A percentile compares a stretch with the other conserved stretches of the same genome.
Evolutionary conservation across 2,329 filamentous ascomycete genomes (phyloP).

Genomic region (Leptographium radiaticola): DNA sequence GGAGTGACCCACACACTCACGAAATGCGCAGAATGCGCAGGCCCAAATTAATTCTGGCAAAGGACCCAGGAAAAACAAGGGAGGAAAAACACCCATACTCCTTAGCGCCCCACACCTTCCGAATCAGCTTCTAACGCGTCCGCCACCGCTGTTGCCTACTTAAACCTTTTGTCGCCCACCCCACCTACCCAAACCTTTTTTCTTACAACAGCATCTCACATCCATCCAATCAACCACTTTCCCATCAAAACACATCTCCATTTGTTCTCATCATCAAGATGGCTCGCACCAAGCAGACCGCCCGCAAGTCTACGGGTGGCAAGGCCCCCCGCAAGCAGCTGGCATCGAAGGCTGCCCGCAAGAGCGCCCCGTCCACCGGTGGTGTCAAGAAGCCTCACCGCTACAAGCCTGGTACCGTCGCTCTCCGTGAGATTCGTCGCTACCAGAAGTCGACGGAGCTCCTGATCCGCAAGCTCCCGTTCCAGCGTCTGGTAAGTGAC

Average conservation of each 20-base stretch:
- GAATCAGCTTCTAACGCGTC: constrained; percentile 24
- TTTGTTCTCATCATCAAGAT: constrained; percentile 26
- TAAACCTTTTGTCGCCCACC: constrained; percentile 29
- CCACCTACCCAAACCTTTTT: constrained; percentile 22
- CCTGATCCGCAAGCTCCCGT: constrained; percentile 91
- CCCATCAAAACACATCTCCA: constrained; percentile 17
- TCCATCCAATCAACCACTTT: constrained; percentile 15
- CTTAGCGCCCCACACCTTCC: neutral
- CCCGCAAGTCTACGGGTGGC: constrained; percentile 67
- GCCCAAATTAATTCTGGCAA: no score
- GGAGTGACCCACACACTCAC: neutral
- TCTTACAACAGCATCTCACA: constrained; percentile 20
- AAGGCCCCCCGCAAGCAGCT: constrained; percentile 89
- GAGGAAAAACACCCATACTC: neutral
- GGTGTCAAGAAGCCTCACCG: constrained; percentile 94
- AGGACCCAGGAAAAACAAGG: neutral
- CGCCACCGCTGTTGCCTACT: constrained; percentile 17
- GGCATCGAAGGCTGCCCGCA: constrained; percentile 97
- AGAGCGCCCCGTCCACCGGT: constrained; percentile 92
- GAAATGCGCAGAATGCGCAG: neutral
- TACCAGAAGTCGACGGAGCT: constrained; percentile 98
- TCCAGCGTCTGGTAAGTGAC: constrained; percentile 70
- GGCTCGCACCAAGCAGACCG: constrained; percentile 55
- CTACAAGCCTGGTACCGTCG: constrained; percentile 85
- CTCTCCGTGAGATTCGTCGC: constrained; percentile 94